Evolutionary conservation across 129 eudicot species (phyloP).

Genomic region (Pseudognaphalium luteoalbum): DNA sequence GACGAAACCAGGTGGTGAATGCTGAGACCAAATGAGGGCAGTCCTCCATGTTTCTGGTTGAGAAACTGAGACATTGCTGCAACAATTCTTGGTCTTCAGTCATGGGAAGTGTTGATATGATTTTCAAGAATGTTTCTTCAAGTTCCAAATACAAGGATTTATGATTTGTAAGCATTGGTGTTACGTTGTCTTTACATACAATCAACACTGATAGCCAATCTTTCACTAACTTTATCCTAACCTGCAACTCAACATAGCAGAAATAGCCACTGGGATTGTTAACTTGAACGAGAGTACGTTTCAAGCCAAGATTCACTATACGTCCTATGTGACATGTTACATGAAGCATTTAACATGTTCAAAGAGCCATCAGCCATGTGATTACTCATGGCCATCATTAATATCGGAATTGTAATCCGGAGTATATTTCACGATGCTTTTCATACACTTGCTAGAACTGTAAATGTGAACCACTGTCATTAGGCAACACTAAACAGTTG

Average conservation of each 20-base stretch:
- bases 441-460: not conserved
- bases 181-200: constrained; percentile 64
- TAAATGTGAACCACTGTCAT: not conserved
- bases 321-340: not conserved
- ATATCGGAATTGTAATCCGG: not conserved
- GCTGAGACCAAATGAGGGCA: constrained; percentile 87
- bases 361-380: not conserved
- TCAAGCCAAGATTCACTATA: not conserved
- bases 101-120: constrained; percentile 81
- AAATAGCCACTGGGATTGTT: not conserved
- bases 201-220: constrained; percentile 92
- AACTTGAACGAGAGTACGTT: not conserved
- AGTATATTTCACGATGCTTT: not conserved
- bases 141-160: constrained; percentile 60
- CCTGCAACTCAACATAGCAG: constrained; percentile 40
- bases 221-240: constrained; percentile 76
- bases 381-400: not conserved
- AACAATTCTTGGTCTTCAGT: constrained; percentile 75
- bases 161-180: constrained; percentile 53
- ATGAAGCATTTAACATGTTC: not conserved
- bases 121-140: constrained; percentile 72
- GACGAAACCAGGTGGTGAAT: constrained; percentile 92
- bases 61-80: constrained; percentile 89
- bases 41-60: constrained; percentile 88
- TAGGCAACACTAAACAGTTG: not conserved